Conservation (phyloP, 345 rosid species). For the Moricandia arvensis region DNA sequence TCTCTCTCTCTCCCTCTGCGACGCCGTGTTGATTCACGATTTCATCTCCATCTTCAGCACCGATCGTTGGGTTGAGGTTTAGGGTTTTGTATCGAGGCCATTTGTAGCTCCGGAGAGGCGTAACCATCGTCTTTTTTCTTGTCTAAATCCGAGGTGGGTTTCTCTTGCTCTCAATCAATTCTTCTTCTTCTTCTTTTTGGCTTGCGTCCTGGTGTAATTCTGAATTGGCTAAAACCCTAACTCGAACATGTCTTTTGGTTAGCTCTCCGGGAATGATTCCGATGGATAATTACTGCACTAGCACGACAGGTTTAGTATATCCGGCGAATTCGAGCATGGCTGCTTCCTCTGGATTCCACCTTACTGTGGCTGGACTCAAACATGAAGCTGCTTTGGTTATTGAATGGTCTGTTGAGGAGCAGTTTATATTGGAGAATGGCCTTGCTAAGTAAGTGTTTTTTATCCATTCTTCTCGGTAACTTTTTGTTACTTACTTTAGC, state of each 20-base stretch:
- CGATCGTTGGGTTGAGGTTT: conserved; percentile 3
- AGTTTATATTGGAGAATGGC: conserved; percentile 67
- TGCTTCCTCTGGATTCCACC: conserved; percentile 31
- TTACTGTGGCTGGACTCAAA: conserved; percentile 35
- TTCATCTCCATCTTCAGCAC: neutral
- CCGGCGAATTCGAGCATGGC: conserved; percentile 30
- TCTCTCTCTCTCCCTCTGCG: neutral
- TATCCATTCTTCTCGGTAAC: no score
- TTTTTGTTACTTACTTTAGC: no score
- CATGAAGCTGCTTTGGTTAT: conserved; percentile 64
- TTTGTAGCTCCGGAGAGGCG: neutral
- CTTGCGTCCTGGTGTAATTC: neutral
- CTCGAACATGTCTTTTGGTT: neutral
- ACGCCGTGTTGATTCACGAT: neutral
- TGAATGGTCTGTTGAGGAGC: conserved; percentile 84
- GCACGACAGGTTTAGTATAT: conserved; percentile 26
- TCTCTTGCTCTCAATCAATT: conserved; percentile 5
- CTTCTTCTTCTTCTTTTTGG: neutral
- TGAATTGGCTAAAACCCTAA: conserved; percentile 20
- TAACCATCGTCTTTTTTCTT: neutral
- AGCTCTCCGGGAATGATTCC: conserved; percentile 18
- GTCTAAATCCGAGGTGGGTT: conserved; percentile 30
- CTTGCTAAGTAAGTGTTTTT: conserved; percentile 51
- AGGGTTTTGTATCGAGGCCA: conserved; percentile 28
- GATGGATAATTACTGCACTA: no score